Evolutionary conservation across 225 moss, liverwort and hornwort genomes (phyloP).

Genomic region (Takakia lepidozioides): DNA sequence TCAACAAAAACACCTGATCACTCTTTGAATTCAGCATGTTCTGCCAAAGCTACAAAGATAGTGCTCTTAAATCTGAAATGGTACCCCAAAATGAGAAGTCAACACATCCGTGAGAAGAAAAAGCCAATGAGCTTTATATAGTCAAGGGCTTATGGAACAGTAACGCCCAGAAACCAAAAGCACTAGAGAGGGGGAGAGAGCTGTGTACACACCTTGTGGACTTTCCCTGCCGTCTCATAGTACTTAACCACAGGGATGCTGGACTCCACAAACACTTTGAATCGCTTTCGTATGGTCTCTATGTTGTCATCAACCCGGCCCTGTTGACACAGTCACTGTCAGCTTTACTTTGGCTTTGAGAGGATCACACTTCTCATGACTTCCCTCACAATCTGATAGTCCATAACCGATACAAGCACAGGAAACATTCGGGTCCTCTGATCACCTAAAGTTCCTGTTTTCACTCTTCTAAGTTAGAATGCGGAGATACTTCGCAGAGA

Average conservation of each 20-base stretch:
- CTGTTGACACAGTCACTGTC: constrained; percentile 6
- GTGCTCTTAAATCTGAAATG: too few species aligned
- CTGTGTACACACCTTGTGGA: constrained; percentile 23
- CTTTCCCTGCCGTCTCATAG: constrained; percentile 41
- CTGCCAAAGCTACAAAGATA: too few species aligned
- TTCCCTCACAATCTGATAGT: too few species aligned
- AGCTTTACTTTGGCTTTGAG: background rate
- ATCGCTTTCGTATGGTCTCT: constrained; percentile 46
- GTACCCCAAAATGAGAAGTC: background rate
- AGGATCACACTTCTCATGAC: constrained; percentile 1
- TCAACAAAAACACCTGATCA: background rate
- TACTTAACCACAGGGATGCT: constrained; percentile 47
- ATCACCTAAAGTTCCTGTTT: background rate
- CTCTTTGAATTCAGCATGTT: too few species aligned
- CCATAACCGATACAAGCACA: background rate
- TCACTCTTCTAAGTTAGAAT: background rate
- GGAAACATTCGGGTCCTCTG: background rate
- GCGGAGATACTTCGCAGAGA: background rate
- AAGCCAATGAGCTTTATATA: too few species aligned
- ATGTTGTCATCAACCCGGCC: constrained; percentile 57
- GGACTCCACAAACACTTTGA: constrained; percentile 43
- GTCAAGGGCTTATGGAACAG: too few species aligned
- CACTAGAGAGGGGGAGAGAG: too few species aligned
- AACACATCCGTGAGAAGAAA: too few species aligned
- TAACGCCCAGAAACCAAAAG: too few species aligned